Conservation (phyloP, 23 red algal species). For the Gracilaria vermiculophylla region DNA sequence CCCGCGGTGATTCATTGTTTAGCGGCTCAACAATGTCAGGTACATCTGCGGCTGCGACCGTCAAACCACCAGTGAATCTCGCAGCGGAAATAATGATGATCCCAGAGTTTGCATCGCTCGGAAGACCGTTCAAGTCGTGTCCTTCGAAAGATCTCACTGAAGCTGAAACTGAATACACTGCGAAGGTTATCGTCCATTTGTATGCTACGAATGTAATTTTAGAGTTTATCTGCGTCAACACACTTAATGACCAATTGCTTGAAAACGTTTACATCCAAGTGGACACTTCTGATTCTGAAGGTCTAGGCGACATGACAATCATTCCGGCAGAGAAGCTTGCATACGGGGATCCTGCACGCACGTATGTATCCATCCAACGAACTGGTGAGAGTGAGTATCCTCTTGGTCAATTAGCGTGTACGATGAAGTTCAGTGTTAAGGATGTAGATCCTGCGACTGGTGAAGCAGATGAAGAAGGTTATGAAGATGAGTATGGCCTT, state of each 20-base stretch:
- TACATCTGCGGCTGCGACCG: neutral
- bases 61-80: constrained; percentile 39
- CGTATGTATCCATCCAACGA: constrained; percentile 68
- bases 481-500: constrained; percentile 86
- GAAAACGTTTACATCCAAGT: constrained; percentile 74
- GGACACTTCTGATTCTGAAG: constrained; percentile 64
- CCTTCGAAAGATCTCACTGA: constrained; percentile 86
- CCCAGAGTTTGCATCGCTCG: constrained; percentile 65
- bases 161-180: constrained; percentile 91
- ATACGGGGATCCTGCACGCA: constrained; percentile 44
- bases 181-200: constrained; percentile 76
- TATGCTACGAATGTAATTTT: constrained; percentile 71
- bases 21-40: neutral
- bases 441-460: constrained; percentile 77
- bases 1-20: constrained; percentile 1
- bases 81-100: constrained; percentile 59
- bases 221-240: constrained; percentile 88
- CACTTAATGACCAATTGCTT: constrained; percentile 86
- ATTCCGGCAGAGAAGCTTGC: constrained; percentile 57
- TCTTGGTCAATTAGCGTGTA: constrained; percentile 66
- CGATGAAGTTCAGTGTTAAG: constrained; percentile 73
- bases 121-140: constrained; percentile 87
- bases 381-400: constrained; percentile 62
- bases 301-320: constrained; percentile 53
- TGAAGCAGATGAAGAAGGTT: constrained; percentile 83